Evolutionary conservation across 371 early-diverging fungal genomes (phyloP).

Genomic region (Umbelopsis sp.): DNA sequence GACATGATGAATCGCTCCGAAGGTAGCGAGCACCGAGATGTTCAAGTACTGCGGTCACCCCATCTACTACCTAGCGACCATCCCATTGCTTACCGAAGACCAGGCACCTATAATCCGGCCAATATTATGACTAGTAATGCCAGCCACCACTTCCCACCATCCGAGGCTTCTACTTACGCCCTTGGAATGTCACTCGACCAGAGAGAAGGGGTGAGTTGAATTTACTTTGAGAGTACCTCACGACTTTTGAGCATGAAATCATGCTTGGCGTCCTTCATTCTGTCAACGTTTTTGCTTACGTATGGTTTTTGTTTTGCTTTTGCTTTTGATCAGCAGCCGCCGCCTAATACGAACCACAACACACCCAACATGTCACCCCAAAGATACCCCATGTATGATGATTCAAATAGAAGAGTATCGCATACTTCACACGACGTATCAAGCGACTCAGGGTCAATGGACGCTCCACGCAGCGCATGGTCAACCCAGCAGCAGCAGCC

Average conservation of each 20-base stretch:
- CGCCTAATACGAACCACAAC: neutral
- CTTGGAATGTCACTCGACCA: neutral
- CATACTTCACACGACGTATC: neutral
- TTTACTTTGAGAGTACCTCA: too few relatives aligned
- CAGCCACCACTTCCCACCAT: neutral
- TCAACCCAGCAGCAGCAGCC: neutral
- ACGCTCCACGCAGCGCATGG: neutral
- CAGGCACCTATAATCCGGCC: neutral
- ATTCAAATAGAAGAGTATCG: neutral
- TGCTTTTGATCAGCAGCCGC: neutral
- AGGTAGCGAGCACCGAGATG: conserved; percentile 17
- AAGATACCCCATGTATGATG: conserved; percentile 6
- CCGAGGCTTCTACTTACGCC: neutral
- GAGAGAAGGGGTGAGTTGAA: neutral
- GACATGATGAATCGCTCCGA: conserved; percentile 19
- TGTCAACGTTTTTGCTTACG: neutral
- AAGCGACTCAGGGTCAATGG: conserved; percentile 4
- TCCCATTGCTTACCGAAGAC: neutral
- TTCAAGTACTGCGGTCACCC: neutral
- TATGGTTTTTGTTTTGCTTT: neutral
- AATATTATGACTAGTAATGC: neutral
- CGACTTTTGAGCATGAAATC: too few relatives aligned
- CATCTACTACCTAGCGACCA: neutral
- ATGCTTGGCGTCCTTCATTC: neutral
- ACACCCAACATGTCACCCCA: neutral